These are phyloP conservation scores for Aspergillus homomorphus DNA, from an alignment of 495 filamentous ascomycete species.

Conservation along the genomic window DNA sequence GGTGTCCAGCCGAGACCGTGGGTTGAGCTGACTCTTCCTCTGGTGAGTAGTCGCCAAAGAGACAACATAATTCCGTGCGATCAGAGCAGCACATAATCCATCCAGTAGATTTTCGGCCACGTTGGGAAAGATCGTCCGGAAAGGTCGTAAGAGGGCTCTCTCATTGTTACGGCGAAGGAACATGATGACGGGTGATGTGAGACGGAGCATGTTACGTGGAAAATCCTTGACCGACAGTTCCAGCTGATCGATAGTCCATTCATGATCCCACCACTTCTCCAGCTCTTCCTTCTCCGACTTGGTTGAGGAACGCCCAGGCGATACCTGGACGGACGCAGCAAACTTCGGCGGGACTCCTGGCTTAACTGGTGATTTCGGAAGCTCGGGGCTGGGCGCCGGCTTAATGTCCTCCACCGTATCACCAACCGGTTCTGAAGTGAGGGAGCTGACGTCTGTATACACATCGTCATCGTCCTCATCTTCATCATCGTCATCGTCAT, in stretches of 20 bases:
- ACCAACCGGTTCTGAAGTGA: conserved; percentile 30
- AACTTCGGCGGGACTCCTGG: conserved; percentile 23
- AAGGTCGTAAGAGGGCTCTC: conserved; percentile 38
- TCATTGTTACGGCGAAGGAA: conserved; percentile 41
- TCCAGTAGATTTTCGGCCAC: conserved; percentile 55
- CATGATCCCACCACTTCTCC: conserved; percentile 42
- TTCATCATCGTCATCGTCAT: conserved; percentile 22
- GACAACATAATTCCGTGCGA: conserved; percentile 60
- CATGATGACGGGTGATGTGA: conserved; percentile 47
- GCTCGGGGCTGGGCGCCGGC: conserved; percentile 20
- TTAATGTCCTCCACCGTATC: conserved; percentile 30
- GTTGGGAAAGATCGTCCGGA: conserved; percentile 57
- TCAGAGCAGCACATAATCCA: conserved; percentile 60
- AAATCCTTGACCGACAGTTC: conserved; percentile 43
- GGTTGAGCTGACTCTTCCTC: conserved; percentile 19
- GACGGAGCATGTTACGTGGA: conserved; percentile 40
- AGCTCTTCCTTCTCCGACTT: conserved; percentile 30
- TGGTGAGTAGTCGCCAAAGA: conserved; percentile 32
- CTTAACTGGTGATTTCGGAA: conserved; percentile 21
- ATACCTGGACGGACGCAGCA: conserved; percentile 15
- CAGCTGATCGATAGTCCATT: conserved; percentile 47
- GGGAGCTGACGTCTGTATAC: conserved; percentile 30
- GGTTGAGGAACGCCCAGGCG: conserved; percentile 28
- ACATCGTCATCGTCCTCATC: conserved; percentile 28
- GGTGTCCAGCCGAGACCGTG: conserved; percentile 28